Evolutionary conservation across 352 stramenopile species (phyloP).

Genomic region (Phytophthora europaea): DNA sequence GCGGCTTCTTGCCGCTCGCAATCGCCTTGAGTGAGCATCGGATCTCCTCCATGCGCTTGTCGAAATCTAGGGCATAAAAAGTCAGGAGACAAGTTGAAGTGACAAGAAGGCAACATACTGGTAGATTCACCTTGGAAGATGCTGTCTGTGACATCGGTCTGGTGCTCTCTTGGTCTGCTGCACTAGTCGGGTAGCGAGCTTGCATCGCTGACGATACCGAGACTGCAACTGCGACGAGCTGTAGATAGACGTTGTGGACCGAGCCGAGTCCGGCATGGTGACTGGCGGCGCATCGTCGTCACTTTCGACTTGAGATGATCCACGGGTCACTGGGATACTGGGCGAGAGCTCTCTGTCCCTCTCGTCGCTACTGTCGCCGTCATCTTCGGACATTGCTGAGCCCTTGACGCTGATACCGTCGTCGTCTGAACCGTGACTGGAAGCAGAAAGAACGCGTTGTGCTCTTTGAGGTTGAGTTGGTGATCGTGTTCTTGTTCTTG

Average conservation of each 20-base stretch:
- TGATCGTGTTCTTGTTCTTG: background rate
- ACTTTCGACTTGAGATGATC: constrained; percentile 3
- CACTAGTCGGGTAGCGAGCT: constrained; percentile 12
- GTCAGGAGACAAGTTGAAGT: constrained; percentile 21
- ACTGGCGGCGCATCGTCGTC: constrained; percentile 2
- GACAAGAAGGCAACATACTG: constrained; percentile 3
- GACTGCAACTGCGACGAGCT: constrained; percentile 21
- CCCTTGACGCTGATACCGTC: constrained; percentile 1
- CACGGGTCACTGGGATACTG: background rate
- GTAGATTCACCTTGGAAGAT: constrained; percentile 45
- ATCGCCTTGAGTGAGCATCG: constrained; percentile 70
- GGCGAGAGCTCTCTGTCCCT: constrained; percentile 9
- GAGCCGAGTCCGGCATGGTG: constrained; percentile 12
- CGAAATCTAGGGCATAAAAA: constrained; percentile 58
- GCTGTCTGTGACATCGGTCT: constrained; percentile 19
- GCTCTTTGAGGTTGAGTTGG: background rate
- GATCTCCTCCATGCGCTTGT: constrained; percentile 80
- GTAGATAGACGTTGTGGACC: constrained; percentile 17
- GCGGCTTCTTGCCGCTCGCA: constrained; percentile 35
- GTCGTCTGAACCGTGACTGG: constrained; percentile 13
- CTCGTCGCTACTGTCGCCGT: constrained; percentile 5
- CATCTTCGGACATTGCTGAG: constrained; percentile 10
- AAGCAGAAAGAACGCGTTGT: background rate
- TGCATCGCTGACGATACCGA: constrained; percentile 7
- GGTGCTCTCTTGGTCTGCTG: constrained; percentile 6